Percentiles rank a stretch among this genome's conserved stretches.
These are phyloP conservation scores for Saccharum hybrid DNA, from an alignment of 202 grass and related monocot genomes.

Conservation along the genomic window DNA sequence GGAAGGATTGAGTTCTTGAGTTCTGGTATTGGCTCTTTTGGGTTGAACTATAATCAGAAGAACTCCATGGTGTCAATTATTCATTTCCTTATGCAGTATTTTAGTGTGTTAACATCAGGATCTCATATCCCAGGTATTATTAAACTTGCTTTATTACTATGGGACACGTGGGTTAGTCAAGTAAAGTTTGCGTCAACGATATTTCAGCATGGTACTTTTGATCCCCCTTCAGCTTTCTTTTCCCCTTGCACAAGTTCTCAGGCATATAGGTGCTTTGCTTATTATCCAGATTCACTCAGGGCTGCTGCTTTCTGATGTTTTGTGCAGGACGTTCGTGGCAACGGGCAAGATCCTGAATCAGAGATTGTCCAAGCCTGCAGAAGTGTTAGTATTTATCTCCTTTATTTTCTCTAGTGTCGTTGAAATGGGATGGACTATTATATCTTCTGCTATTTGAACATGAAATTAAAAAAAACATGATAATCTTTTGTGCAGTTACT, in stretches of 20 bases:
- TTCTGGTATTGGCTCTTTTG: no score
- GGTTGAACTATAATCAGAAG: no score
- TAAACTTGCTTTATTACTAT: no score
- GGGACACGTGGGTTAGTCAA: constrained; percentile 91
- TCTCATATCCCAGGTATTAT: constrained; percentile 58
- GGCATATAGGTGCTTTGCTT: background rate
- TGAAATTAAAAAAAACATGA: background rate
- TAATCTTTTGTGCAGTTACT: no score
- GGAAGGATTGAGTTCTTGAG: no score
- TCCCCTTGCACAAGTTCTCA: background rate
- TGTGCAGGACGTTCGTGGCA: constrained; percentile 80
- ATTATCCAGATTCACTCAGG: constrained; percentile 26
- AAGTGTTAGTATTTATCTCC: constrained; percentile 72
- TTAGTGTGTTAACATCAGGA: constrained; percentile 16
- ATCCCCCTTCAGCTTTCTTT: constrained; percentile 7
- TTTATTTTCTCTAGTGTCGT: constrained; percentile 8
- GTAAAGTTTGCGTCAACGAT: constrained; percentile 85
- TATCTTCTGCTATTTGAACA: constrained; percentile 21
- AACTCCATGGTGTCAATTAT: background rate
- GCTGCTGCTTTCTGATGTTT: constrained; percentile 16
- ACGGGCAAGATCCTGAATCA: constrained; percentile 78
- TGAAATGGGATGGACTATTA: background rate
- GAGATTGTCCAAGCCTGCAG: constrained; percentile 92
- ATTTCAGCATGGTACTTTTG: constrained; percentile 84
- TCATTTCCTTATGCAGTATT: background rate